phyloP scores from a whole-genome alignment of 2,329 filamentous ascomycete genomes.

The Fusarium sacchari region DNA sequence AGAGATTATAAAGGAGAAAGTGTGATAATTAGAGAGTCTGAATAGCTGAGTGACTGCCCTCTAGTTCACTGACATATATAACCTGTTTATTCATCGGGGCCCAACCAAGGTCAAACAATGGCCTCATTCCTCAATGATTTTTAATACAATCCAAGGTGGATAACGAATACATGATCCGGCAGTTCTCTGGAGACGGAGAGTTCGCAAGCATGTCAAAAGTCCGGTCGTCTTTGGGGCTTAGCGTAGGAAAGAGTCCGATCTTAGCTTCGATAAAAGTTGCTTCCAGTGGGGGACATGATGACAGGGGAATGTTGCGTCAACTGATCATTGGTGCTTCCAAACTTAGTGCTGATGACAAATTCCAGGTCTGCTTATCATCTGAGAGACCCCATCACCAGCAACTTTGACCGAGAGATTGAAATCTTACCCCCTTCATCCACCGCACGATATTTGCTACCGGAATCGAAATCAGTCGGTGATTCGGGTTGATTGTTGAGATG shows the following conservation, averaged over 20 bases:
- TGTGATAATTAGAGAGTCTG: background rate
- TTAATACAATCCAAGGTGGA: background rate
- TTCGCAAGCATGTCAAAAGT: background rate
- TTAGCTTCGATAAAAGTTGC: constrained; percentile 27
- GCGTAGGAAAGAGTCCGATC: background rate
- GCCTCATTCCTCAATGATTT: background rate
- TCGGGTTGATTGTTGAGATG: background rate
- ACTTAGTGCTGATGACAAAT: constrained; percentile 4
- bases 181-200: background rate
- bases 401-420: constrained; percentile 9
- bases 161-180: background rate
- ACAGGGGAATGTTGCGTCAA: background rate
- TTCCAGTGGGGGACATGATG: constrained; percentile 12
- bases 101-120: rapidly evolving
- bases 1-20: too few relatives aligned
- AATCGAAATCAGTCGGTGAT: background rate
- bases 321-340: background rate
- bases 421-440: background rate
- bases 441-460: too few relatives aligned
- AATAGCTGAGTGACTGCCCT: background rate
- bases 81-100: rapidly evolving
- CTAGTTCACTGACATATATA: background rate
- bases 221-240: background rate
- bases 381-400: background rate
- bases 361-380: background rate